A percentile compares a stretch with the other conserved stretches of the same genome.
Conservation (phyloP, 1,284 basidiomycete genomes). For the Bjerkandera adusta region DNA sequence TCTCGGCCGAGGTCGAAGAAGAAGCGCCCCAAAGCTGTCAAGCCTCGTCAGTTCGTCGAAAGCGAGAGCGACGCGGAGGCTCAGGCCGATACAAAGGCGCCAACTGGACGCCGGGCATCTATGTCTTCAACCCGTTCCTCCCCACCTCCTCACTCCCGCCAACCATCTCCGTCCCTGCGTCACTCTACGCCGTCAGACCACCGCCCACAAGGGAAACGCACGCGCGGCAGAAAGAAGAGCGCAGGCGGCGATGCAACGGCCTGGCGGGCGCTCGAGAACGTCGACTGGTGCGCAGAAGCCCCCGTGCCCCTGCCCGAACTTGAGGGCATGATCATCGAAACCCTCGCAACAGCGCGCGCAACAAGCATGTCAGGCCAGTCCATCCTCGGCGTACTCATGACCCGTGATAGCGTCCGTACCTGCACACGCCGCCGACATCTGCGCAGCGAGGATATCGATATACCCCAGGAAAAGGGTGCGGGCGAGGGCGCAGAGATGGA, state of each 20-base stretch:
- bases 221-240: neutral
- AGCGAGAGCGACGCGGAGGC: neutral
- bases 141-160: constrained; percentile 5
- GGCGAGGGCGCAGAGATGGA: constrained; percentile 20
- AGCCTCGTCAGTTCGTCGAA: neutral
- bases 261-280: neutral
- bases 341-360: constrained; percentile 69
- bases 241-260: constrained; percentile 1
- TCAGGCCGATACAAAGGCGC: neutral
- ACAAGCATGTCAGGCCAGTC: constrained; percentile 59
- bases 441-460: no score
- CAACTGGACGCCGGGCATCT: neutral
- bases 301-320: constrained; percentile 27
- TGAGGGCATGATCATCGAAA: constrained; percentile 65
- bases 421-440: no score
- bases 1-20: constrained; percentile 1
- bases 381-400: no score
- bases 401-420: no score
- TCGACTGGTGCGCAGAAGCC: constrained; percentile 12
- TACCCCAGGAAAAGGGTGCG: no score
- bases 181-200: neutral
- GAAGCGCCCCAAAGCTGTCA: neutral
- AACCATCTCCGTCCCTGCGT: neutral
- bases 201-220: neutral
- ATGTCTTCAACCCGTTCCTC: neutral